Conservation (phyloP, 768 basidiomycete genomes). For the Lactifluus rugatus region DNA sequence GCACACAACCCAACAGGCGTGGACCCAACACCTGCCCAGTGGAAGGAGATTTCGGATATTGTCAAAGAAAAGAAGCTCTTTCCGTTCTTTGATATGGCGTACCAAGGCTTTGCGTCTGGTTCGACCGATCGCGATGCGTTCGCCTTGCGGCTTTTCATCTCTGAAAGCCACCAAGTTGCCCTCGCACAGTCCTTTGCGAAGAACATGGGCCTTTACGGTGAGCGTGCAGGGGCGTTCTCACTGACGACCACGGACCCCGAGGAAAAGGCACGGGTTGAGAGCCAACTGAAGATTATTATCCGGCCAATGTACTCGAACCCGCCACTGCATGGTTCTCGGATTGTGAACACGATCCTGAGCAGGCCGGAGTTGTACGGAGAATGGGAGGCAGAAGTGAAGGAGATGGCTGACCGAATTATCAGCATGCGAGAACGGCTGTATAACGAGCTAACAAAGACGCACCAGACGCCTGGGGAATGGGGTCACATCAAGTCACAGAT, state of each 20-base stretch:
- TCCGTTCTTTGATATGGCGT: slow-evolving; percentile 99
- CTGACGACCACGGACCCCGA: slow-evolving; percentile 57
- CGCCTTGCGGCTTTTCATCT: slow-evolving; percentile 89
- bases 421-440: slow-evolving; percentile 83
- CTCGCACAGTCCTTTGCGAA: slow-evolving; percentile 96
- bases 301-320: slow-evolving; percentile 99
- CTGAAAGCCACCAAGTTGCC: slow-evolving; percentile 81
- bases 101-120: slow-evolving; percentile 98
- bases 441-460: slow-evolving; percentile 60
- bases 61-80: slow-evolving; percentile 84
- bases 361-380: slow-evolving; percentile 65
- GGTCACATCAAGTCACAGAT: slow-evolving; percentile 91
- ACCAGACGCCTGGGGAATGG: slow-evolving; percentile 93
- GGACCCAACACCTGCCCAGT: slow-evolving; percentile 89
- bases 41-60: slow-evolving; percentile 82
- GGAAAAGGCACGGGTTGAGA: slow-evolving; percentile 81
- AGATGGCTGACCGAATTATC: slow-evolving; percentile 93
- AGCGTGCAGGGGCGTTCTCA: slow-evolving; percentile 96
- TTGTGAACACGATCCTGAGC: slow-evolving; percentile 77
- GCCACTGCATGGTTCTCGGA: slow-evolving; percentile 79
- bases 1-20: slow-evolving; percentile 99
- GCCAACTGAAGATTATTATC: slow-evolving; percentile 90
- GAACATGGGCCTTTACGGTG: slow-evolving; percentile 98
- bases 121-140: slow-evolving; percentile 85
- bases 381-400: slow-evolving; percentile 89